phyloP scores from a whole-genome alignment of 164 flowering plant species.

The Taxillus chinensis region DNA sequence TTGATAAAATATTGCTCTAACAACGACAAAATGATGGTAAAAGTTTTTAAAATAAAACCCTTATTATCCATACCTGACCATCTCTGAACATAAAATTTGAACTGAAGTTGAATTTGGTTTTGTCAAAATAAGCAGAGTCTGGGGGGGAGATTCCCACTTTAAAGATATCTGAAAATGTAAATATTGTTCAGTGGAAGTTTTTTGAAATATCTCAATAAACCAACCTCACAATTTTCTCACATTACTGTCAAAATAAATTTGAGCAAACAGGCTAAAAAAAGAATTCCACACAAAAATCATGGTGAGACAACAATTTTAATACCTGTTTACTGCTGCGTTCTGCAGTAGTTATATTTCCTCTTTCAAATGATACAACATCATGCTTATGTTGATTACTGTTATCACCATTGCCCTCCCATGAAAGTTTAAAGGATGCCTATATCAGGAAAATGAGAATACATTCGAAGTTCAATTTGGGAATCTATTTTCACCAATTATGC shows the following conservation, averaged over 20 bases:
- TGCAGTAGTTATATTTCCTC: slow-evolving; percentile 90
- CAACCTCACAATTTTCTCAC: slow-evolving; percentile 7
- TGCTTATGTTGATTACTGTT: slow-evolving; percentile 86
- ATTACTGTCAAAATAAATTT: not conserved
- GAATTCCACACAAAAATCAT: not conserved
- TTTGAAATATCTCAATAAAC: not conserved
- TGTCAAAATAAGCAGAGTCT: slow-evolving; percentile 75
- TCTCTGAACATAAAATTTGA: slow-evolving; percentile 60
- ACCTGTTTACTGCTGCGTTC: slow-evolving; percentile 98
- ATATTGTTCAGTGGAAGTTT: not conserved
- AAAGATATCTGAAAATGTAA: slow-evolving; percentile 68
- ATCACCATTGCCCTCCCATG: slow-evolving; percentile 83
- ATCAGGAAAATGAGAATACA: slow-evolving; percentile 7
- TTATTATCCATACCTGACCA: slow-evolving; percentile 63
- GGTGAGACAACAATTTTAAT: not conserved
- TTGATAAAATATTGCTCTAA: not conserved
- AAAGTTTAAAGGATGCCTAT: slow-evolving; percentile 92
- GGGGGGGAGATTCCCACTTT: slow-evolving; percentile 86
- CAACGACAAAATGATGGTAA: not conserved
- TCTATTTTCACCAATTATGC: not conserved
- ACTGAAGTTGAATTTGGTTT: slow-evolving; percentile 89
- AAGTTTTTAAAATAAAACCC: too few relatives aligned
- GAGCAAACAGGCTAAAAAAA: not conserved
- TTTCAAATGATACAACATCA: slow-evolving; percentile 93
- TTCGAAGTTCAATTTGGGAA: not conserved